Percentiles rank a stretch among this genome's conserved stretches.
Evolutionary conservation across 2,329 filamentous ascomycete genomes (phyloP).

Genomic region (Nannizzia gypsea): DNA sequence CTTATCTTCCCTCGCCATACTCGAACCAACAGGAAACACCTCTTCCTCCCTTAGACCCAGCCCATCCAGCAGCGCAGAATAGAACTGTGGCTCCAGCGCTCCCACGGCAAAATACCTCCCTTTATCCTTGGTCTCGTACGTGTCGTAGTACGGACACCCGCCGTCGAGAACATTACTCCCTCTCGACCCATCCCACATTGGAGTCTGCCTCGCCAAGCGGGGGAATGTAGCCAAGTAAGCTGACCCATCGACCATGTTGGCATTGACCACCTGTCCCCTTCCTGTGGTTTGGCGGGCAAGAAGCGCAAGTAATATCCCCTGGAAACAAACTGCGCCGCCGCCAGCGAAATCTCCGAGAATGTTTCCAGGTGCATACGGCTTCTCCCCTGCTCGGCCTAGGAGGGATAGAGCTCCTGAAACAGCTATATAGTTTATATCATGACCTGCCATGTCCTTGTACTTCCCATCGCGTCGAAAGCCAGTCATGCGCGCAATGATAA

Average conservation of each 20-base stretch:
- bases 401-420: constrained; percentile 68
- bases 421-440: constrained; percentile 94
- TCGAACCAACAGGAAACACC: constrained; percentile 35
- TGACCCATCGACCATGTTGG: constrained; percentile 90
- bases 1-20: constrained; percentile 47
- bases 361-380: constrained; percentile 70
- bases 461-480: constrained; percentile 80
- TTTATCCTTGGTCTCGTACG: constrained; percentile 68
- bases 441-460: constrained; percentile 79
- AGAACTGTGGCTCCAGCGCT: constrained; percentile 81
- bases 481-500: constrained; percentile 77
- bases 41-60: constrained; percentile 45
- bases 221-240: constrained; percentile 70
- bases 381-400: constrained; percentile 57
- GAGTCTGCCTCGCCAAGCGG: constrained; percentile 52
- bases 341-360: constrained; percentile 85
- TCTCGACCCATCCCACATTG: constrained; percentile 50
- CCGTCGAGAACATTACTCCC: constrained; percentile 73
- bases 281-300: constrained; percentile 53
- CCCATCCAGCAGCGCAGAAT: constrained; percentile 52
- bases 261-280: constrained; percentile 77
- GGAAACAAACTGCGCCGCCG: constrained; percentile 68
- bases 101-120: constrained; percentile 75
- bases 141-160: constrained; percentile 78
- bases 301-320: constrained; percentile 72